A percentile compares a stretch with the other conserved stretches of the same genome.
Conservation (phyloP, 2,329 filamentous ascomycete genomes). For the Trichoderma atrobrunneum region DNA sequence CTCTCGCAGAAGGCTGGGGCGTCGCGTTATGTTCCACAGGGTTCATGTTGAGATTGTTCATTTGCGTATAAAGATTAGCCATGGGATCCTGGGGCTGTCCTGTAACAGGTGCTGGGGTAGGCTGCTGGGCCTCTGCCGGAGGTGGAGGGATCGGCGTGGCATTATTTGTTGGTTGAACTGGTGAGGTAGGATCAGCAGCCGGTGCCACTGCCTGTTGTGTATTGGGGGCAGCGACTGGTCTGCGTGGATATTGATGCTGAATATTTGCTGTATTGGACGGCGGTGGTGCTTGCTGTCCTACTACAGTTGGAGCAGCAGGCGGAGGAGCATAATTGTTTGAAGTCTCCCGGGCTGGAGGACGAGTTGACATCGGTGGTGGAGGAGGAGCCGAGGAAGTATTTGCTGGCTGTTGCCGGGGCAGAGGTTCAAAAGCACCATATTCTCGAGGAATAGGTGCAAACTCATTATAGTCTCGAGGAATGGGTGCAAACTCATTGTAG, state of each 20-base stretch:
- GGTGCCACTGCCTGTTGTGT: neutral
- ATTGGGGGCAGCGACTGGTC: neutral
- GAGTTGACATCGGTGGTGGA: neutral
- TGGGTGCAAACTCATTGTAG: no score
- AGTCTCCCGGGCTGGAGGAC: neutral
- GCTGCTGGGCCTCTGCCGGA: neutral
- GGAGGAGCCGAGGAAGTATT: neutral
- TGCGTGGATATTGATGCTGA: neutral
- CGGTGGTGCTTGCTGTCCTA: neutral
- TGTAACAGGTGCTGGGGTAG: neutral
- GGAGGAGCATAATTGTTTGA: neutral
- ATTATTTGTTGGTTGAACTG: neutral
- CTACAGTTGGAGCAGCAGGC: neutral
- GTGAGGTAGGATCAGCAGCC: neutral
- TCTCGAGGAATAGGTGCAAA: neutral
- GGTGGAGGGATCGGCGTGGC: neutral
- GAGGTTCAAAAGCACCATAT: neutral
- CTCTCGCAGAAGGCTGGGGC: neutral
- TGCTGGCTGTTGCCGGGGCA: neutral
- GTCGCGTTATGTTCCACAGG: neutral
- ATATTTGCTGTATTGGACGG: neutral
- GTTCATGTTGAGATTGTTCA: constrained; percentile 1
- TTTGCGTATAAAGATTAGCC: neutral
- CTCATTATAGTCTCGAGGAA: no score
- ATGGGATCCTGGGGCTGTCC: neutral